Base-by-base conservation (phyloP, 2,329 filamentous ascomycete genomes). In the Cladosporium phlei region DNA sequence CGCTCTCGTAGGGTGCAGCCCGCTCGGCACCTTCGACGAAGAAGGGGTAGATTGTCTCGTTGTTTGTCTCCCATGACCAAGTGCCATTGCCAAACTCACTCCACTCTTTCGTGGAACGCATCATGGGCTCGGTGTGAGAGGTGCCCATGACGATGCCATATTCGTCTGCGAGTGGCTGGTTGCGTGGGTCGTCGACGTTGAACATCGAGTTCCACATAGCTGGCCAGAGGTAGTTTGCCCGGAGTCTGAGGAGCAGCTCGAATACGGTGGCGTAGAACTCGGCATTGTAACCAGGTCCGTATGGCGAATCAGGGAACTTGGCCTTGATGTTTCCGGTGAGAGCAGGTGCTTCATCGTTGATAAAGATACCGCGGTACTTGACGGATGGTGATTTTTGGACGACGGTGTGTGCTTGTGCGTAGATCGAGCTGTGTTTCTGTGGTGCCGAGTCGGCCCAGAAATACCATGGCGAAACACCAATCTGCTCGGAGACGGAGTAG, bases 151-250 rank as follows among this genome's bases (percentile, higher is more conserved):
- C 83, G 47, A 88, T 78, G 30, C 81, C 84, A 59, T 80, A 88
- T n/a, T 82, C 82, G 55, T 88, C 82, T 0, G 84, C 82, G 4
- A 86, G 72, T 0, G 80, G 78, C 59, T 86, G 82, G 55, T 82
- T 88, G 22, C 74, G 71, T 2, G 77, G 71, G 58, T 88, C 85
- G 51, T 88, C 85, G 1, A 86, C 76, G 58, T 82, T 79, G 58
- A 88, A 85, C 74, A 86, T 86, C 52, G 75, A 77, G 5, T 75
- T 77, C 85, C 84, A 88, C 60, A 79, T 72, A 1, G 83, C 77
- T 0, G 85, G 85, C 85, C 85, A 88, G 39, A 88, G 69, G 57
- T 87, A 88, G 63, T 88, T 88, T 12, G 84, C 84, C 28, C 79
- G 75, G 21, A 85, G 71, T 5, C 85, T 75, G 5, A 88, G 75